A percentile compares a stretch with the other conserved stretches of the same genome.
Conservation (phyloP, 75 land plant genomes). For the Pinus tabuliformis region DNA sequence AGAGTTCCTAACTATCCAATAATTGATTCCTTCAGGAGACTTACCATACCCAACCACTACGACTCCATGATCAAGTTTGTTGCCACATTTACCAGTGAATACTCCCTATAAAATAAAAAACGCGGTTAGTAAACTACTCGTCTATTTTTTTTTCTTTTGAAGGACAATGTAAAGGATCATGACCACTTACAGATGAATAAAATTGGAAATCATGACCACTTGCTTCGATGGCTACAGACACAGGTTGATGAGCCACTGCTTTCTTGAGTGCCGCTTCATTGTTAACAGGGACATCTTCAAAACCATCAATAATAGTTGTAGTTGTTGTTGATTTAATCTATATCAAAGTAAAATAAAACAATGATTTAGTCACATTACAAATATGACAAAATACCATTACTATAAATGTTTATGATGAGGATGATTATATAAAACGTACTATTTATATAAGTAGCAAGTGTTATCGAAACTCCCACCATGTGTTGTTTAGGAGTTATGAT, state of each 20-base stretch:
- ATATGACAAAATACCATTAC: no score
- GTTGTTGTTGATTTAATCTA: no score
- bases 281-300: constrained; percentile 35
- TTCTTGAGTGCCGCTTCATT: constrained; percentile 32
- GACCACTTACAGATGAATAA: constrained; percentile 8
- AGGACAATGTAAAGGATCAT: neutral
- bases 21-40: constrained; percentile 23
- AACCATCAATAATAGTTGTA: constrained; percentile 26
- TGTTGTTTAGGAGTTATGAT: no score
- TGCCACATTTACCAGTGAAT: constrained; percentile 68
- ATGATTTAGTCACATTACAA: no score
- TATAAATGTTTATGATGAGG: no score
- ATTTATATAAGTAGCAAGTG: no score
- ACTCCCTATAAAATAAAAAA: constrained; percentile 48
- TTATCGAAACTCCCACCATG: no score
- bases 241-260: constrained; percentile 50
- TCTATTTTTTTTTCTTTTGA: neutral
- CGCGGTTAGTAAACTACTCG: no score
- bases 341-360: no score
- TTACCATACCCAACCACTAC: constrained; percentile 77
- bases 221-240: constrained; percentile 37
- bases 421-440: no score
- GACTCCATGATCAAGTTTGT: constrained; percentile 75
- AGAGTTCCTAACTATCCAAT: constrained; percentile 93
- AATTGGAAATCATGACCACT: constrained; percentile 21